Evolutionary conservation across 129 eudicot species (phyloP).

Genomic region (Centrapalus pauciflorus): DNA sequence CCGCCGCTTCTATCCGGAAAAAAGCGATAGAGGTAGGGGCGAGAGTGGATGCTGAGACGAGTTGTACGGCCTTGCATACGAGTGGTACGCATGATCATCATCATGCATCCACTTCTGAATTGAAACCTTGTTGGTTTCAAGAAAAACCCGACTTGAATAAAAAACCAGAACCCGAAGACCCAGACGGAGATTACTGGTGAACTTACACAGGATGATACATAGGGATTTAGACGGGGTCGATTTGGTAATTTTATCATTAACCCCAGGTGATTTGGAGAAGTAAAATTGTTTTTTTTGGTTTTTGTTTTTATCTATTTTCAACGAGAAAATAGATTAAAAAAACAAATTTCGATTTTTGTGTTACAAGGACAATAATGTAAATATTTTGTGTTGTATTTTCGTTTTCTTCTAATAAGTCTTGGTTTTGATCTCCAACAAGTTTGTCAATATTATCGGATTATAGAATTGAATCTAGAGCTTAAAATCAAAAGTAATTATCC

Average conservation of each 20-base stretch:
- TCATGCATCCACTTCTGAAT: slow-evolving; percentile 15
- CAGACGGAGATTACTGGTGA: slow-evolving; percentile 41
- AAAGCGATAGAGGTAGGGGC: slow-evolving; percentile 52
- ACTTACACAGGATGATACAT: neutral
- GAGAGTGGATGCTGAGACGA: slow-evolving; percentile 38
- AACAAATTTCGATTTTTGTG: neutral
- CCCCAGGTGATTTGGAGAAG: slow-evolving; percentile 8
- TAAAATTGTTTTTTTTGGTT: neutral
- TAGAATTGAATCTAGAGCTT: no score
- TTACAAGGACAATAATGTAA: neutral
- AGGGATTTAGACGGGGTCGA: neutral
- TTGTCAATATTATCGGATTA: no score
- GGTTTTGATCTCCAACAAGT: neutral
- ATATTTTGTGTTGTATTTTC: neutral
- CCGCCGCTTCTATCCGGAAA: slow-evolving; percentile 41
- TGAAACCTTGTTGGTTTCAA: slow-evolving; percentile 55
- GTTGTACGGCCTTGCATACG: slow-evolving; percentile 14
- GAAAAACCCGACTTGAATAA: slow-evolving; percentile 76
- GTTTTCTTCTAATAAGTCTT: neutral
- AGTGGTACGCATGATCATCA: slow-evolving; percentile 11
- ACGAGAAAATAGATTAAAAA: neutral
- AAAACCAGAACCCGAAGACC: slow-evolving; percentile 77
- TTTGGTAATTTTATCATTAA: slow-evolving; percentile 10
- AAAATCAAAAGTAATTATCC: no score
- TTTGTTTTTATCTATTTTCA: neutral